Evolutionary conservation across 805 yeast genomes (phyloP).

Genomic region (Suhomyces kilbournensis): DNA sequence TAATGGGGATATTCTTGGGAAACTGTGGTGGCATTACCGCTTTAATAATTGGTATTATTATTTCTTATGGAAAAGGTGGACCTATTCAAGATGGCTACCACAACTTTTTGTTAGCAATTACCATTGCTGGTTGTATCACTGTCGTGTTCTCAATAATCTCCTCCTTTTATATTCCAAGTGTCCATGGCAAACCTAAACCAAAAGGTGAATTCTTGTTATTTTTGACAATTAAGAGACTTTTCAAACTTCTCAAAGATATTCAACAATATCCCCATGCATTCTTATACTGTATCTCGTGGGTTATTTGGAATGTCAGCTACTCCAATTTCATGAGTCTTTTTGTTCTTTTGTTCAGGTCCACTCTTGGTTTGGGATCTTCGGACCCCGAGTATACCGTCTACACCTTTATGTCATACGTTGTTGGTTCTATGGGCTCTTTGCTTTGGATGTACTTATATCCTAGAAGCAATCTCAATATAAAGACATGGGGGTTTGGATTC

Average conservation of each 20-base stretch:
- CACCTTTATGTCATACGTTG: conserved; percentile 33
- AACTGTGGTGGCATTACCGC: conserved; percentile 40
- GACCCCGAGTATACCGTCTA: conserved; percentile 40
- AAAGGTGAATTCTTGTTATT: conserved; percentile 20
- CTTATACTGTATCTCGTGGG: conserved; percentile 38
- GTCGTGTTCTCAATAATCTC: conserved; percentile 21
- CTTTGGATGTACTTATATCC: conserved; percentile 38
- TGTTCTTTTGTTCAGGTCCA: conserved; percentile 35
- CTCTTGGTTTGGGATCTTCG: conserved; percentile 35
- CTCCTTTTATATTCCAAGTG: conserved; percentile 29
- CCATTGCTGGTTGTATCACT: conserved; percentile 38
- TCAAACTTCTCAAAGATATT: conserved; percentile 21
- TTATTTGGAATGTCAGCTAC: conserved; percentile 38
- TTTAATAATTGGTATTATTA: conserved; percentile 35
- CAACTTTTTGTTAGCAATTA: conserved; percentile 36
- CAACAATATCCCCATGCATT: conserved; percentile 33
- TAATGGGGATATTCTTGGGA: conserved; percentile 33
- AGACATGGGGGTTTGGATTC: conserved; percentile 36
- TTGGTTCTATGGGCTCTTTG: conserved; percentile 34
- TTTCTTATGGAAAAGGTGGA: conserved; percentile 24
- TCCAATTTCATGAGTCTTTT: conserved; percentile 35
- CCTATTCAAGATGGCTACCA: conserved; percentile 26
- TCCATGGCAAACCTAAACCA: conserved; percentile 25
- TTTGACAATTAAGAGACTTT: conserved; percentile 25
- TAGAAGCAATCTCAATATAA: conserved; percentile 19